phyloP scores from a whole-genome alignment of 768 basidiomycete genomes.

The Candolleomyces efflorescens region DNA sequence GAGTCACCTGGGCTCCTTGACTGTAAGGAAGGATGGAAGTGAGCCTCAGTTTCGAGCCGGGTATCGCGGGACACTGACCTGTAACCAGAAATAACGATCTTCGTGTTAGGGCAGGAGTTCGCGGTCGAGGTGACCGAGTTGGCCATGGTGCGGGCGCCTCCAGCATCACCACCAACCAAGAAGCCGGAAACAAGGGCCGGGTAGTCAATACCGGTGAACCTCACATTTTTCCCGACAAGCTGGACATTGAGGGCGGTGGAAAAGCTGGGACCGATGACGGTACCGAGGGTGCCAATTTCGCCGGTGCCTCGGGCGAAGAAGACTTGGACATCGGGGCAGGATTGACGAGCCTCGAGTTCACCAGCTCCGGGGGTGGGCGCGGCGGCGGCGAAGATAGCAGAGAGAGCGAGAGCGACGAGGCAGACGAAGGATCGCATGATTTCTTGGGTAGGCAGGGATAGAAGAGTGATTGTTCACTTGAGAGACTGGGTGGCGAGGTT shows the following conservation, averaged over 20 bases:
- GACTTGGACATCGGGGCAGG: slow-evolving; percentile 6
- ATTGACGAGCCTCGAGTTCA: slow-evolving; percentile 12
- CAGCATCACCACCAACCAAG: slow-evolving; percentile 12
- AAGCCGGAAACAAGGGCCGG: slow-evolving; percentile 15
- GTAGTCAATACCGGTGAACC: slow-evolving; percentile 11
- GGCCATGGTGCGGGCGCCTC: slow-evolving; percentile 13
- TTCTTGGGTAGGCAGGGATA: too few species aligned
- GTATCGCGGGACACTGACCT: background rate
- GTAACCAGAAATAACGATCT: slow-evolving; percentile 23
- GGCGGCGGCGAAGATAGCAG: slow-evolving; percentile 7
- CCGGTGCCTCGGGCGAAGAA: slow-evolving; percentile 14
- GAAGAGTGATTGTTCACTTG: too few species aligned
- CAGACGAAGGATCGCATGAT: background rate
- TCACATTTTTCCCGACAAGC: slow-evolving; percentile 1
- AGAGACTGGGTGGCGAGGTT: too few species aligned
- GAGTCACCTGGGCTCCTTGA: slow-evolving; percentile 34
- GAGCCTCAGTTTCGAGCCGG: background rate
- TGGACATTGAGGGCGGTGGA: slow-evolving; percentile 15
- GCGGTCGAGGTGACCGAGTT: slow-evolving; percentile 9
- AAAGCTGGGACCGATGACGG: slow-evolving; percentile 14
- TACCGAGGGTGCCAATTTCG: slow-evolving; percentile 9
- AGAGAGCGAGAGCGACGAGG: background rate
- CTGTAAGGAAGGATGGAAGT: slow-evolving; percentile 7
- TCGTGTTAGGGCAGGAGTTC: slow-evolving; percentile 18
- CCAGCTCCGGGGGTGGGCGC: slow-evolving; percentile 18